Evolutionary conservation across 345 rosid species (phyloP).

Genomic region (Camelina laxa): DNA sequence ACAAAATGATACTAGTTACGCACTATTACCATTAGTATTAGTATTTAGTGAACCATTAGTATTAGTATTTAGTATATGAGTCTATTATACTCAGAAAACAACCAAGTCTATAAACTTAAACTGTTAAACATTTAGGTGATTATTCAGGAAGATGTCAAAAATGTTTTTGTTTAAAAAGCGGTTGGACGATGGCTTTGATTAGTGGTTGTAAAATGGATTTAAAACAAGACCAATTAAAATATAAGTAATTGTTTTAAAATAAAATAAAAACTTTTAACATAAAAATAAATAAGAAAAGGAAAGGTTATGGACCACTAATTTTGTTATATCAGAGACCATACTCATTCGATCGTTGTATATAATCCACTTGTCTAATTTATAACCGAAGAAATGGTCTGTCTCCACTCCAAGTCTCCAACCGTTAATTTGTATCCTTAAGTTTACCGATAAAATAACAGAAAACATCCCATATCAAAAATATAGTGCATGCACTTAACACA

Average conservation of each 20-base stretch:
- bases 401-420: constrained; percentile 1
- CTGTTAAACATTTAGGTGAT: no score
- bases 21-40: no score
- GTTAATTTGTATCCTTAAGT: not conserved
- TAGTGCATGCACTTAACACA: constrained; percentile 16
- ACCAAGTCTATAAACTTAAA: no score
- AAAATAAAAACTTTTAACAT: not conserved
- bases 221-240: not conserved
- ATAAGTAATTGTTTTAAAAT: not conserved
- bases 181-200: not conserved
- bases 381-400: not conserved
- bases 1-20: no score
- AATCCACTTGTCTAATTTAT: not conserved
- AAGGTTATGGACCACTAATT: not conserved
- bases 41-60: no score
- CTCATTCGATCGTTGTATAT: not conserved
- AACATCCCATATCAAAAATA: not conserved
- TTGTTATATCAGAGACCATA: not conserved
- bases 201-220: not conserved
- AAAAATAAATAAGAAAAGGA: not conserved
- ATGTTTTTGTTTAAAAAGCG: no score
- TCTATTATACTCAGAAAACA: no score
- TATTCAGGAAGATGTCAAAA: no score
- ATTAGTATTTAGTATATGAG: no score
- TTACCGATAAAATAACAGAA: not conserved